Conservation (phyloP, 2,329 filamentous ascomycete species). For the Pyrenophora seminiperda region DNA sequence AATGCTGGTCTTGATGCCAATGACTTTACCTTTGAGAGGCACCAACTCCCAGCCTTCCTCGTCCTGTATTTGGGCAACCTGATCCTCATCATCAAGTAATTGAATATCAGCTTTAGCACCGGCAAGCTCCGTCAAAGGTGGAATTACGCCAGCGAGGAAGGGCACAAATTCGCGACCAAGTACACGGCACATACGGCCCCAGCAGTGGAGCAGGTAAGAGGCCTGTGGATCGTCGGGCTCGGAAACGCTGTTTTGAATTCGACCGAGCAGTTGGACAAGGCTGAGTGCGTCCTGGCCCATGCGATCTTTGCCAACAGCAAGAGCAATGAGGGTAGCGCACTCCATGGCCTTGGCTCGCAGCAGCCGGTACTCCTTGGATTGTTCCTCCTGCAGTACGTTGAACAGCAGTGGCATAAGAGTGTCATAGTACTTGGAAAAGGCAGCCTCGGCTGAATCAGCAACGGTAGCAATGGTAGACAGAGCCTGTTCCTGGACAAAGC, state of each 20-base stretch:
- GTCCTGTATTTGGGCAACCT: conserved; percentile 88
- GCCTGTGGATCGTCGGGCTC: conserved; percentile 95
- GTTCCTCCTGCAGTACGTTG: conserved; percentile 84
- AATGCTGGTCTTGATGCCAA: conserved; percentile 95
- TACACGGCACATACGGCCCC: conserved; percentile 98
- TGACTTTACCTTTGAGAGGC: conserved; percentile 95
- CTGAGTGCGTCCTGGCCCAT: conserved; percentile 87
- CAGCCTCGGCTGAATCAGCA: conserved; percentile 94
- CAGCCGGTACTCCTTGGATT: conserved; percentile 89
- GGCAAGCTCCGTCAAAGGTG: conserved; percentile 86
- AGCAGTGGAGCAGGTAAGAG: conserved; percentile 97
- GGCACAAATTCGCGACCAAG: conserved; percentile 88
- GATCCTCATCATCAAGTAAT: conserved; percentile 90
- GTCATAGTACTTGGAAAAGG: conserved; percentile 94
- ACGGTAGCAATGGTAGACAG: conserved; percentile 98
- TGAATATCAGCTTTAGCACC: conserved; percentile 97
- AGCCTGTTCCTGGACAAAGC: conserved; percentile 97
- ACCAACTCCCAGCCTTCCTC: conserved; percentile 98
- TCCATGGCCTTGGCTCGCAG: conserved; percentile 98
- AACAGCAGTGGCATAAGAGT: conserved; percentile 94
- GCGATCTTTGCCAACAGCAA: conserved; percentile 91
- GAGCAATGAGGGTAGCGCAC: conserved; percentile 91
- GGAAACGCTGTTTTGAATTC: conserved; percentile 78
- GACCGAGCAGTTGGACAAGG: conserved; percentile 83
- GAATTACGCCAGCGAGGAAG: conserved; percentile 92